These are phyloP conservation scores for Kuraishia molischiana DNA, from an alignment of 805 yeast species.

Conservation along the genomic window DNA sequence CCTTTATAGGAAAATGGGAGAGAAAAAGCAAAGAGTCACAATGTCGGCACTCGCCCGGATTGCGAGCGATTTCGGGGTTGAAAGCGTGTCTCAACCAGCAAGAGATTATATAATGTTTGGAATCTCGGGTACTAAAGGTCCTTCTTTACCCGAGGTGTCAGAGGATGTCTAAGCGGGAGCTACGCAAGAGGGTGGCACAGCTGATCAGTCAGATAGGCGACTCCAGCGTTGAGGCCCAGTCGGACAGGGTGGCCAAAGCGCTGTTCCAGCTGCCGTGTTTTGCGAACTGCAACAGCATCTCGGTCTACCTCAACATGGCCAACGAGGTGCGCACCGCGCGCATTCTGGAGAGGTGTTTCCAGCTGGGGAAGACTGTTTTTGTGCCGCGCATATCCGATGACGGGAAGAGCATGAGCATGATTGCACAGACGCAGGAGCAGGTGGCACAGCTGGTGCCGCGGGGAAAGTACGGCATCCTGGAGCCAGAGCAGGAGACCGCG, in stretches of 20 bases:
- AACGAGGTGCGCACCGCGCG: constrained; percentile 53
- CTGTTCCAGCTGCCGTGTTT: constrained; percentile 15
- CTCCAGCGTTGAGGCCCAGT: neutral
- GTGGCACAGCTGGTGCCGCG: constrained; percentile 44
- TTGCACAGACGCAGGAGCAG: constrained; percentile 26
- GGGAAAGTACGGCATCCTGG: constrained; percentile 60
- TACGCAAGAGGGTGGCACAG: neutral
- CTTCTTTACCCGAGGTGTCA: too few species aligned
- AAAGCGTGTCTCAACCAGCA: too few species aligned
- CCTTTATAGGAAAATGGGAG: neutral
- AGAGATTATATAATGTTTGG: too few species aligned
- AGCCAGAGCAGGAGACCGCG: constrained; percentile 36
- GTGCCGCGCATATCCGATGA: constrained; percentile 34
- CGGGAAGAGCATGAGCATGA: constrained; percentile 28
- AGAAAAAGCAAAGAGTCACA: constrained; percentile 1
- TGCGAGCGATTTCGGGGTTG: neutral
- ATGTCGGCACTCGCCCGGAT: neutral
- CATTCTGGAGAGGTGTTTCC: constrained; percentile 44
- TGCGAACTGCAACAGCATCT: constrained; percentile 37
- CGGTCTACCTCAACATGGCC: constrained; percentile 72
- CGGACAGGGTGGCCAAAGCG: neutral
- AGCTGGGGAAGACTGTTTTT: constrained; percentile 37
- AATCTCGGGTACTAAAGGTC: too few species aligned
- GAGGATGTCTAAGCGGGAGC: neutral
- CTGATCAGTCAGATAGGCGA: neutral